Base-by-base conservation (phyloP, 192 early-diverging fungal genomes). In the Backusella liffmaniae region DNA sequence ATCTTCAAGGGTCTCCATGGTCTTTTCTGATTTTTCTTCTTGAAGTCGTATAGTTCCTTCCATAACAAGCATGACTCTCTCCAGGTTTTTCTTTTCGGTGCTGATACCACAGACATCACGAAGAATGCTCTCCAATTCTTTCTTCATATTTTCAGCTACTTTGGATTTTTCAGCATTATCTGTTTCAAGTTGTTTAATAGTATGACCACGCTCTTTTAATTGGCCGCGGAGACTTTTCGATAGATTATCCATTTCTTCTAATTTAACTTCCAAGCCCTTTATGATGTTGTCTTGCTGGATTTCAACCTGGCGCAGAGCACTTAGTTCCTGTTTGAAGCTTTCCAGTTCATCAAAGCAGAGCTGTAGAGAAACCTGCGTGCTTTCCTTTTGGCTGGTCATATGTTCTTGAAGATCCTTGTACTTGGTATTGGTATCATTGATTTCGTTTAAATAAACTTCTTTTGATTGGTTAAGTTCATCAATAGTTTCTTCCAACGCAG, bases 201-300 rank as follows among this genome's bases (percentile, higher is more conserved):
- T 62, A 13, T 70, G 66, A 18, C 79, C 72, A n/a, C 75, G 62
- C 1, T 72, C 81, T 3, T 59, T 39, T 18, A 82, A 42, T 21
- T 79, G 77, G 18, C 67, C 35, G 15, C 74, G 73, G 26, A 82
- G 37, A 21, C 66, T 36, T 41, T 7, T 29, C 0, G 70, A 49
- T 9, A 72, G 42, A 32, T 73, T 67, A n/a, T 78, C 66, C 81
- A 82, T 77, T n/a, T 82, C 81, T 12, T 42, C 65, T 29, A 82
- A 34, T 56, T 82, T 78, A 0, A 44, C 21, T 35, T 82, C 81
- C 3, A 78, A 36, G 3, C 74, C 65, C 32, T 67, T 26, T 23
- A 82, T 82, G 30, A 82, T 73, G 7, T 30, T 67, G 32, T 82
- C 81, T 76, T 82, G 81, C 32, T 82, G 79, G 30, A 73, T 66